phyloP scores from a whole-genome alignment of 2,329 filamentous ascomycete species.

The Pyrenochaeta sp. region DNA sequence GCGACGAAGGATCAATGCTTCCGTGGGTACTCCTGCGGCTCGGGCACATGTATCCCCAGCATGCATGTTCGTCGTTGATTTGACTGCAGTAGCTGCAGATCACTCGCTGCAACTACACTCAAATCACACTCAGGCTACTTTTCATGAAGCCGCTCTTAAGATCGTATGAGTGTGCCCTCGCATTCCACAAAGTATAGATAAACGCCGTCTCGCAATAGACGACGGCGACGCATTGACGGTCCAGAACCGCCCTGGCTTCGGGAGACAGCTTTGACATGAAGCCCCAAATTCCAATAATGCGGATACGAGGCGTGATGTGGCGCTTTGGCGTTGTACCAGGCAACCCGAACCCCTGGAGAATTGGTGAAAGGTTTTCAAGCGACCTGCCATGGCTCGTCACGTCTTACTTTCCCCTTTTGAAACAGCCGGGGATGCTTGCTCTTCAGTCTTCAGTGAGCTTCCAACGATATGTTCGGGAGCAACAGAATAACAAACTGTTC shows the following conservation, averaged over 20 bases:
- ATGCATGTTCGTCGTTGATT: background rate
- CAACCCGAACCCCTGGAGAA: constrained; percentile 1
- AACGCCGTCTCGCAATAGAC: background rate
- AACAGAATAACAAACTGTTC: no score
- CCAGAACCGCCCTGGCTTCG: background rate
- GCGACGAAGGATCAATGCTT: background rate
- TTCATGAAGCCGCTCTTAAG: background rate
- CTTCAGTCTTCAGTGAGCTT: no score
- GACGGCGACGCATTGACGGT: background rate
- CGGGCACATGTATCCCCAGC: background rate
- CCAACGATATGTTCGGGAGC: no score
- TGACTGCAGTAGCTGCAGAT: no score
- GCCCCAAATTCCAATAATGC: constrained; percentile 1
- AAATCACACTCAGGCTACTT: background rate
- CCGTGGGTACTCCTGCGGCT: background rate
- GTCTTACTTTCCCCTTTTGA: no score
- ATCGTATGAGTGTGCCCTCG: no score
- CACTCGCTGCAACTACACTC: no score
- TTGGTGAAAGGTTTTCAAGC: constrained; percentile 4
- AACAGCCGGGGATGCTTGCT: no score
- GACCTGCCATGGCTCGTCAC: no score
- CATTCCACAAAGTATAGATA: background rate
- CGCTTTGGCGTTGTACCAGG: constrained; percentile 1
- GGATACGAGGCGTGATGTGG: constrained; percentile 6
- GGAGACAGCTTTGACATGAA: background rate